Evolutionary conservation across 805 yeast genomes (phyloP).

Genomic region (Candida broadrunensis): DNA sequence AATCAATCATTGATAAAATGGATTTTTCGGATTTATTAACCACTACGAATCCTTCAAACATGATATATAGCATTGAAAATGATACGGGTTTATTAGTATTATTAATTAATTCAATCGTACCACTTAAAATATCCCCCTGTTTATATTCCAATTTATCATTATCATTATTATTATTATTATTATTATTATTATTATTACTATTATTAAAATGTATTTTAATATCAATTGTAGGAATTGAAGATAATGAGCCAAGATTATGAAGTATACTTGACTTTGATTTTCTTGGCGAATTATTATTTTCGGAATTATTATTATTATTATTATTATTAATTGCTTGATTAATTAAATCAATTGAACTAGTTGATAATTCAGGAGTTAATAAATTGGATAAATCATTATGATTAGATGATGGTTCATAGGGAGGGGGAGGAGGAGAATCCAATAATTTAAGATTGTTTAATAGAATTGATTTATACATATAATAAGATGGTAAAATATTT

Average conservation of each 20-base stretch:
- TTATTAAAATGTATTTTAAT: no score
- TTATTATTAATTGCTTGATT: no score
- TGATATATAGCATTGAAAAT: conserved; percentile 5
- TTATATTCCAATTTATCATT: conserved; percentile 2
- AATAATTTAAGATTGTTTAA: conserved; percentile 1
- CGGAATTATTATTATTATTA: background rate
- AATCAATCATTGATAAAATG: conserved; percentile 8
- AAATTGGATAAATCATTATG: background rate
- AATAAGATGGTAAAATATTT: conserved; percentile 7
- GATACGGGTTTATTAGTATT: background rate
- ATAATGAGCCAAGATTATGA: no score
- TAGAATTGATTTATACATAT: conserved; percentile 6
- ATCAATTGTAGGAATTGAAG: background rate
- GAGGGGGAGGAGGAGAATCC: conserved; percentile 3
- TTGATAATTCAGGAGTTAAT: background rate
- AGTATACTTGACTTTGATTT: no score
- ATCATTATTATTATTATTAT: background rate
- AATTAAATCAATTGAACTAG: background rate
- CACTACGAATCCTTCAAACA: conserved; percentile 6
- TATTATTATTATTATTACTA: background rate
- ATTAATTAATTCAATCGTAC: conserved; percentile 1
- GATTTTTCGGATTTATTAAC: conserved; percentile 1
- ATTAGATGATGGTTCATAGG: conserved; percentile 1
- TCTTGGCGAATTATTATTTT: background rate
- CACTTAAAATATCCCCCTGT: conserved; percentile 5